phyloP scores from a whole-genome alignment of 108 stramenopile species.

The Cyclotella baltica region DNA sequence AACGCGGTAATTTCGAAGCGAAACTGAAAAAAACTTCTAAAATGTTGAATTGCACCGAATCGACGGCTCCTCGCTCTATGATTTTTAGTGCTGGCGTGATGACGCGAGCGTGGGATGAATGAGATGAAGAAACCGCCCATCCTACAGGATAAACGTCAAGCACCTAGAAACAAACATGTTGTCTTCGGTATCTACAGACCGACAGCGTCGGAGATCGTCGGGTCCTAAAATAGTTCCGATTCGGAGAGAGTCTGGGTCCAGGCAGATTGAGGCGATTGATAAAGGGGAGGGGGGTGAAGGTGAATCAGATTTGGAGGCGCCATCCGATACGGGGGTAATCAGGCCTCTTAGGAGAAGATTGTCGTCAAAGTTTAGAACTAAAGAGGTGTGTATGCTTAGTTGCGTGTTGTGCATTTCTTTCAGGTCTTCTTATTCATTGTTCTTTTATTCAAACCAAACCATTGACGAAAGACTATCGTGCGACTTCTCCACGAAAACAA shows the following conservation, averaged over 20 bases:
- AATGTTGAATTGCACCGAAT: no score
- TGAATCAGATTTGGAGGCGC: not conserved
- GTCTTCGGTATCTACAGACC: not conserved
- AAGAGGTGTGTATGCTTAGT: not conserved
- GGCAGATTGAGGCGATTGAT: not conserved
- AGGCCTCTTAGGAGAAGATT: not conserved
- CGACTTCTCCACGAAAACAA: conserved; percentile 5
- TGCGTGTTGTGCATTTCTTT: not conserved
- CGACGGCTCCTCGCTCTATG: no score
- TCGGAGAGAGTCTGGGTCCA: not conserved
- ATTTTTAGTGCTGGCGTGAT: no score
- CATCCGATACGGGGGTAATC: not conserved
- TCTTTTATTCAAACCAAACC: not conserved
- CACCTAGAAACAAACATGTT: no score
- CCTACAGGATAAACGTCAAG: no score
- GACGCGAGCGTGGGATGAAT: no score
- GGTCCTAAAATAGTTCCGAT: not conserved
- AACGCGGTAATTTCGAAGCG: no score
- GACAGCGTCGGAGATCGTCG: conserved; percentile 5
- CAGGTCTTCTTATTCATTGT: not conserved
- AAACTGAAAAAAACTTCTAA: no score
- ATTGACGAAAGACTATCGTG: conserved; percentile 1
- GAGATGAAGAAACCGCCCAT: no score
- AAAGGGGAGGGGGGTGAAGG: not conserved
- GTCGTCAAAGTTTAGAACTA: not conserved